phyloP scores from a whole-genome alignment of 352 stramenopile species.

The Globisporangium heterothallicum region DNA sequence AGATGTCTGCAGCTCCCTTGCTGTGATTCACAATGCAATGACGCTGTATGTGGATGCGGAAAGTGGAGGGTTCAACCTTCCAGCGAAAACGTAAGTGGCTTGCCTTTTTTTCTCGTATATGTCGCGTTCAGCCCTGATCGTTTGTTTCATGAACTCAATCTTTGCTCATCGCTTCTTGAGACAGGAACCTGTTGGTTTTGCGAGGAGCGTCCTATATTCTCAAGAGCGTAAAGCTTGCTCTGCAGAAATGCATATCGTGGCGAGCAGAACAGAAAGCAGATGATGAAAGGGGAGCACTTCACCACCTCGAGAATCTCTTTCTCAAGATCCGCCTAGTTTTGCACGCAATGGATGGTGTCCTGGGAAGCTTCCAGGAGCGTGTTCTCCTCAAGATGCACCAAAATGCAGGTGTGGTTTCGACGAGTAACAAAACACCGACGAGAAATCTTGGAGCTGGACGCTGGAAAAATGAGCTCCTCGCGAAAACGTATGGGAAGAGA shows the following conservation, averaged over 20 bases:
- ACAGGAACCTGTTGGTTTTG: constrained; percentile 37
- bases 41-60: constrained; percentile 49
- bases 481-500: constrained; percentile 49
- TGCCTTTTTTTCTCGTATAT: not conserved
- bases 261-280: constrained; percentile 30
- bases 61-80: constrained; percentile 41
- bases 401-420: constrained; percentile 9
- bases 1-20: constrained; percentile 32
- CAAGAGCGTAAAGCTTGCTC: constrained; percentile 23
- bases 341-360: constrained; percentile 30
- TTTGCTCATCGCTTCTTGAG: not conserved
- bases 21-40: constrained; percentile 35
- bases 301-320: constrained; percentile 43
- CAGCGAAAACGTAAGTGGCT: constrained; percentile 31
- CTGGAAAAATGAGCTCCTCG: constrained; percentile 51
- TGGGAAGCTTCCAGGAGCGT: constrained; percentile 52
- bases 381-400: constrained; percentile 66
- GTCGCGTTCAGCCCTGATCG: not conserved
- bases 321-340: constrained; percentile 25
- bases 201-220: constrained; percentile 31
- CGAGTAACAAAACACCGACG: constrained; percentile 2
- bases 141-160: not conserved
- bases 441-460: constrained; percentile 7
- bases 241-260: constrained; percentile 46
- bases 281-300: constrained; percentile 27